These are phyloP conservation scores for Polygonum maritimum DNA, from an alignment of 148 eudicot species.

Conservation along the genomic window DNA sequence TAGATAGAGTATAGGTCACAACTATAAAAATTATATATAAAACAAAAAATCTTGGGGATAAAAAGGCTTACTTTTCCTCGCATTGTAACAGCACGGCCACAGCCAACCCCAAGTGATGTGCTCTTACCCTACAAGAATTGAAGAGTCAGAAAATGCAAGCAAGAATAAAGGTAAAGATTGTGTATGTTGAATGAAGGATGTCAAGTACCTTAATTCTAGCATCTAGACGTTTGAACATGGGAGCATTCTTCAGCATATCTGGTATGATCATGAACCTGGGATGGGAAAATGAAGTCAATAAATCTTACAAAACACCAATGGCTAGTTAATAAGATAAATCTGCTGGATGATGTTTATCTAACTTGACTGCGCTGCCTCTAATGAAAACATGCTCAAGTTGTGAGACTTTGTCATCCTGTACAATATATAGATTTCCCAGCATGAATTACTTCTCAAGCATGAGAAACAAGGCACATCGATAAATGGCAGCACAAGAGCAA, in stretches of 20 bases:
- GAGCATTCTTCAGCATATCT: slow-evolving; percentile 99
- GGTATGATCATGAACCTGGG: slow-evolving; percentile 93
- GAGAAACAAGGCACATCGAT: neutral
- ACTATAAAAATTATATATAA: neutral
- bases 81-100: slow-evolving; percentile 92
- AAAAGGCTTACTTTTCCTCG: slow-evolving; percentile 59
- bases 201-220: slow-evolving; percentile 76
- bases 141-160: neutral
- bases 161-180: neutral
- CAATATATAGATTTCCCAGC: neutral
- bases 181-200: neutral
- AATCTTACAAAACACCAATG: neutral
- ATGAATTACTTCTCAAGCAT: neutral
- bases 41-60: neutral
- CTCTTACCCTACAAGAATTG: slow-evolving; percentile 62
- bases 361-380: slow-evolving; percentile 98
- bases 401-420: slow-evolving; percentile 89
- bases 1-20: neutral
- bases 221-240: slow-evolving; percentile 95
- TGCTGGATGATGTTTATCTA: slow-evolving; percentile 5
- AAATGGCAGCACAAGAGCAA: neutral
- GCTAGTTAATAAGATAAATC: neutral
- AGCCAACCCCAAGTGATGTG: slow-evolving; percentile 85
- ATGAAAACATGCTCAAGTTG: slow-evolving; percentile 78
- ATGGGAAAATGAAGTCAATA: neutral